Conservation (phyloP, 2,329 filamentous ascomycete genomes). For the Amphichorda felina region DNA sequence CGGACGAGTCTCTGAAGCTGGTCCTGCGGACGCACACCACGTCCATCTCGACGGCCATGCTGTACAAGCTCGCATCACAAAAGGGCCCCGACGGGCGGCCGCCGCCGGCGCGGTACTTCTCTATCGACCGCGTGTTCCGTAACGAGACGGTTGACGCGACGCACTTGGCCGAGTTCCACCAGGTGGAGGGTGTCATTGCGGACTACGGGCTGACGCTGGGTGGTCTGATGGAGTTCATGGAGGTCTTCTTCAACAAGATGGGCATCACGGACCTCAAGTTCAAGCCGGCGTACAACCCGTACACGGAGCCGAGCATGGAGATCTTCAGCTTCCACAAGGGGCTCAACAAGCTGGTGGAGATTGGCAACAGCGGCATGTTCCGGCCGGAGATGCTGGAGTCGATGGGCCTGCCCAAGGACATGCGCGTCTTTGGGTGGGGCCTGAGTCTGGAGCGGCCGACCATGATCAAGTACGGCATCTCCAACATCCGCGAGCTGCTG, state of each 20-base stretch:
- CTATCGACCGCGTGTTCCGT: constrained; percentile 94
- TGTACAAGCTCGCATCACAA: constrained; percentile 76
- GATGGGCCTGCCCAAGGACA: constrained; percentile 85
- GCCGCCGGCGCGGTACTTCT: constrained; percentile 82
- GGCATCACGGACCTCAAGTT: constrained; percentile 76
- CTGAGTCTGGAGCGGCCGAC: constrained; percentile 86
- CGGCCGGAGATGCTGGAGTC: constrained; percentile 91
- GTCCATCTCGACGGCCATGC: constrained; percentile 78
- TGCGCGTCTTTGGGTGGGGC: constrained; percentile 91
- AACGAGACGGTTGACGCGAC: constrained; percentile 97
- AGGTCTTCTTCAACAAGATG: constrained; percentile 94
- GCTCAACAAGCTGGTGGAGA: constrained; percentile 85
- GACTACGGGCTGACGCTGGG: constrained; percentile 90
- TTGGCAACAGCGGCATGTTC: constrained; percentile 98
- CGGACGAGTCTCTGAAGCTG: constrained; percentile 73
- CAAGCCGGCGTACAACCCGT: constrained; percentile 90
- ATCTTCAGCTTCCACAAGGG: constrained; percentile 94
- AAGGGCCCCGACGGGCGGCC: constrained; percentile 59
- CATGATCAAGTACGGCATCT: constrained; percentile 91
- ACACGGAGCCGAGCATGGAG: constrained; percentile 95
- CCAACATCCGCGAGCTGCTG: constrained; percentile 83
- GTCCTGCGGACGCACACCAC: constrained; percentile 96
- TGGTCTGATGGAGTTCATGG: constrained; percentile 85
- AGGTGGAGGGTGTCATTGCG: constrained; percentile 96
- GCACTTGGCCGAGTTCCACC: constrained; percentile 95